phyloP scores from a whole-genome alignment of 331 rosid species.

The Cydonia oblonga region DNA sequence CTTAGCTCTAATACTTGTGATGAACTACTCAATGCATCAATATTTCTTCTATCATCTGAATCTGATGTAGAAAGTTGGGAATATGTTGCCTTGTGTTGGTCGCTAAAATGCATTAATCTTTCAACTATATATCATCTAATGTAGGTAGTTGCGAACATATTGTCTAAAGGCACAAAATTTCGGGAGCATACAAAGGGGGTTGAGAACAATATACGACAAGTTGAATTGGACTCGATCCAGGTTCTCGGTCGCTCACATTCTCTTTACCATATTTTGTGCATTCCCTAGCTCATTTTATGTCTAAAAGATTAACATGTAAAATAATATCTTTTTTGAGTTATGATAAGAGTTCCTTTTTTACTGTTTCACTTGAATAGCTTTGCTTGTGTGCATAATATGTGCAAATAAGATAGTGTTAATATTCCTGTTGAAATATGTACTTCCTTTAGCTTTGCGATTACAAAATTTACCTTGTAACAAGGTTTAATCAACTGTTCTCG shows the following conservation, averaged over 20 bases:
- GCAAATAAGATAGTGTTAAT: not conserved
- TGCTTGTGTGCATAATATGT: not conserved
- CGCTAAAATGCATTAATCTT: not conserved
- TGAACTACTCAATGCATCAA: not conserved
- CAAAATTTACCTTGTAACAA: not conserved
- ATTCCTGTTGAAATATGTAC: not conserved
- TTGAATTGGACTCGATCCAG: slow-evolving; percentile 96
- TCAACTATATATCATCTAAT: not conserved
- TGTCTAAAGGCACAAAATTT: slow-evolving; percentile 74
- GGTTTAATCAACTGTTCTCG: not conserved
- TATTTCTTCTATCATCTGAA: not conserved
- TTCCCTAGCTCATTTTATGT: no score
- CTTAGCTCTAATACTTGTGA: no score
- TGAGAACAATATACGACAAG: slow-evolving; percentile 82
- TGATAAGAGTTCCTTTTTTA: not conserved
- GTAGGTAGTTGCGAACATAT: slow-evolving; percentile 82
- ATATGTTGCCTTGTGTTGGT: not conserved
- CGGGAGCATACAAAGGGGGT: slow-evolving; percentile 89
- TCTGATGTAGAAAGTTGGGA: not conserved
- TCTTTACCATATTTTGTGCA: not conserved
- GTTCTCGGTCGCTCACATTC: slow-evolving; percentile 19
- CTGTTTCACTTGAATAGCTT: not conserved
- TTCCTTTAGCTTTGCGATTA: not conserved
- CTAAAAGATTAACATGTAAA: no score
- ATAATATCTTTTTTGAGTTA: no score